Percentiles rank a stretch among this genome's conserved stretches.
Evolutionary conservation across 2,329 filamentous ascomycete species (phyloP).

Genomic region (Elsinoe perseae): DNA sequence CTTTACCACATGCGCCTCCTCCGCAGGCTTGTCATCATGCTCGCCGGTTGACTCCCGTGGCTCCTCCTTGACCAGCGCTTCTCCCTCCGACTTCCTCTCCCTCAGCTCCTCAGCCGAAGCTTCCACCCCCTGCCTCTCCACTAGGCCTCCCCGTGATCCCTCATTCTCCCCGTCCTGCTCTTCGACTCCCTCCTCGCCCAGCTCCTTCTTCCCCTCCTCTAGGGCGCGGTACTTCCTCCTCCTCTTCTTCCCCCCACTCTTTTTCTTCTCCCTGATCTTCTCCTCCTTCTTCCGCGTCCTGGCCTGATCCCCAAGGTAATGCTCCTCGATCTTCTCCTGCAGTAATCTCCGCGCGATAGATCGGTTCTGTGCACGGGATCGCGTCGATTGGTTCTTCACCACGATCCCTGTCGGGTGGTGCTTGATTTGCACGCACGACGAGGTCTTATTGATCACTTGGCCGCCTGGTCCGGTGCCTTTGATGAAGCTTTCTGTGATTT

Average conservation of each 20-base stretch:
- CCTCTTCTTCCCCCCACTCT: not conserved
- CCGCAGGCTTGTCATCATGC: too few species aligned
- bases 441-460: conserved; percentile 99
- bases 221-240: not conserved
- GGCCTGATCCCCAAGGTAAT: conserved; percentile 63
- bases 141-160: conserved; percentile 34
- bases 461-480: conserved; percentile 90
- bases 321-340: conserved; percentile 67
- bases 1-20: too few species aligned
- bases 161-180: not conserved
- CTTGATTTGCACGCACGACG: conserved; percentile 84
- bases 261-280: conserved; percentile 54
- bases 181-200: not conserved
- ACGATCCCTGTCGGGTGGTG: conserved; percentile 87
- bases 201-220: not conserved
- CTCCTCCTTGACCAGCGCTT: not conserved
- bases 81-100: conserved; percentile 21
- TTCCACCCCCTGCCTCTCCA: conserved; percentile 29
- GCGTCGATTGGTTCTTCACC: conserved; percentile 87
- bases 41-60: too few species aligned
- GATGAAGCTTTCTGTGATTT: conserved; percentile 75
- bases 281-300: conserved; percentile 57
- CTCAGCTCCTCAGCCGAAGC: too few species aligned
- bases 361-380: conserved; percentile 78
- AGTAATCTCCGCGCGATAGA: conserved; percentile 73